Percentiles rank a stretch among this genome's conserved stretches.
Evolutionary conservation across 768 basidiomycete genomes (phyloP).

Genomic region (Kwoniella pini): DNA sequence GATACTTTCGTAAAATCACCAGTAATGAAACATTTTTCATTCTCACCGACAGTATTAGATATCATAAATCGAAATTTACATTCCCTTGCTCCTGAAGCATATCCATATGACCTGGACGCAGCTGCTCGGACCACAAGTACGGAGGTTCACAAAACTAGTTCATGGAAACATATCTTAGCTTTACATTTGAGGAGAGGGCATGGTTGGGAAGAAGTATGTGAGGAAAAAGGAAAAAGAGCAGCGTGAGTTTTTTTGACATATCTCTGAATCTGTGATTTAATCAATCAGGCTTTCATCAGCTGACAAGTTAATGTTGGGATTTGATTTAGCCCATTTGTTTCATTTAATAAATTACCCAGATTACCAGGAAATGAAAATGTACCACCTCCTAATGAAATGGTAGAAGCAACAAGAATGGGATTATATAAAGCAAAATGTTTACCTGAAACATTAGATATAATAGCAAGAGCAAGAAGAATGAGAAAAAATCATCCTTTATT

Average conservation of each 20-base stretch:
- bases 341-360: constrained; percentile 49
- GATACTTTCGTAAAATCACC: constrained; percentile 43
- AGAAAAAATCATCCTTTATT: constrained; percentile 51
- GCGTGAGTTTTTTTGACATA: constrained; percentile 36
- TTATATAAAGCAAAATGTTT: constrained; percentile 52
- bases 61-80: constrained; percentile 44
- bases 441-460: constrained; percentile 48
- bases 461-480: constrained; percentile 50
- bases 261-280: no score
- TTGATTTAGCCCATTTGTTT: constrained; percentile 44
- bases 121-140: constrained; percentile 17
- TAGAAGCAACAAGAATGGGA: constrained; percentile 44
- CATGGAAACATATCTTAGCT: constrained; percentile 50
- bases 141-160: constrained; percentile 15
- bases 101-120: constrained; percentile 32
- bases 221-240: constrained; percentile 31
- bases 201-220: constrained; percentile 40
- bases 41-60: constrained; percentile 45
- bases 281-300: no score
- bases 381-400: constrained; percentile 43
- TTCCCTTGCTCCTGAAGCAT: constrained; percentile 33
- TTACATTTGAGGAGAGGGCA: constrained; percentile 45
- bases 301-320: neutral
- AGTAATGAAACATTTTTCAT: constrained; percentile 50
- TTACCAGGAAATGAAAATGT: constrained; percentile 54